phyloP scores from a whole-genome alignment of 768 basidiomycete genomes.

The Hemileccinum rubropunctum region DNA sequence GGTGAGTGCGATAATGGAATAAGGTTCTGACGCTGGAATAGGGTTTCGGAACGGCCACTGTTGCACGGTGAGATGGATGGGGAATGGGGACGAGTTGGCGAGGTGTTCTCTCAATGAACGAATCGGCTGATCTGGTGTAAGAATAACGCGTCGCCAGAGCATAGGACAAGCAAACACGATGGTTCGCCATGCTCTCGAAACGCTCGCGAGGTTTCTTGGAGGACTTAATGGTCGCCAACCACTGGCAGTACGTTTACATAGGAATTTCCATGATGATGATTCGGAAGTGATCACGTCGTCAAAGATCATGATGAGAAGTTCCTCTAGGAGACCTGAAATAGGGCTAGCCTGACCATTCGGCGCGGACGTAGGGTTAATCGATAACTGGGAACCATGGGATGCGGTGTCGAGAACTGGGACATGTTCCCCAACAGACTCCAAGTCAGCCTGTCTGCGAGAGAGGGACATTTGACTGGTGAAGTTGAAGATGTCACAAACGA shows the following conservation, averaged over 20 bases:
- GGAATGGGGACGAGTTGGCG: slow-evolving; percentile 8
- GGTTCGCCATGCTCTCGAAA: slow-evolving; percentile 16
- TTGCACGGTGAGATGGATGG: slow-evolving; percentile 14
- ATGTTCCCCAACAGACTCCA: background rate
- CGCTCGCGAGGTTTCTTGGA: slow-evolving; percentile 14
- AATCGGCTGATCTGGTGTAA: slow-evolving; percentile 13
- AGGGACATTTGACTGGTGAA: background rate
- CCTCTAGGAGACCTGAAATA: slow-evolving; percentile 14
- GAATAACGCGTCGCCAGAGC: slow-evolving; percentile 20
- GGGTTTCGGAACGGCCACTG: slow-evolving; percentile 20
- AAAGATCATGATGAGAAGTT: slow-evolving; percentile 22
- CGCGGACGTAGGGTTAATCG: background rate
- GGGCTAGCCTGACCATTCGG: background rate
- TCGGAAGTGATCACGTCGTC: slow-evolving; percentile 15
- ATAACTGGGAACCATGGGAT: background rate
- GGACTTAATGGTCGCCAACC: slow-evolving; percentile 1
- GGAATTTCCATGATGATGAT: background rate
- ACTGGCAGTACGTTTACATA: background rate
- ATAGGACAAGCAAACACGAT: slow-evolving; percentile 15
- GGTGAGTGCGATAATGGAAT: slow-evolving; percentile 14
- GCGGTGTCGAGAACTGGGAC: background rate
- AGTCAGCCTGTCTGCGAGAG: background rate
- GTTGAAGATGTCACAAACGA: background rate
- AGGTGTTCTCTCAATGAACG: slow-evolving; percentile 15
- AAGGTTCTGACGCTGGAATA: slow-evolving; percentile 1